phyloP scores from a whole-genome alignment of 345 rosid genomes.

The Acer yangbiense region DNA sequence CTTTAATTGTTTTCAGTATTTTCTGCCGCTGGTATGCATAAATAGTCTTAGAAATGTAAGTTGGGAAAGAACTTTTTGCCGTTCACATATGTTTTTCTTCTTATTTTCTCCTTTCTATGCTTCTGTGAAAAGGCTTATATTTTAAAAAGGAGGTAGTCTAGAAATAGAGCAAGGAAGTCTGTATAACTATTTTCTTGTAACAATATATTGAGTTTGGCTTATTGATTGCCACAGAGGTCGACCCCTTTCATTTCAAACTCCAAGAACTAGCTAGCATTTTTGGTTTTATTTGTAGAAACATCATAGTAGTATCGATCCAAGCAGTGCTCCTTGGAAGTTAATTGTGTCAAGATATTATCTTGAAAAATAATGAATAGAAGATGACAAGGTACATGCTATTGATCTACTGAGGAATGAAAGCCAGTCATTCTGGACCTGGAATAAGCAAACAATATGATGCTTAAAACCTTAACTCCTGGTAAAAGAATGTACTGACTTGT shows the following conservation, averaged over 20 bases:
- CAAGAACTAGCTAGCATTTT: background rate
- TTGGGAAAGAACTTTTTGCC: slow-evolving; percentile 7
- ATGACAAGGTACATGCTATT: background rate
- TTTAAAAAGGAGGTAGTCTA: background rate
- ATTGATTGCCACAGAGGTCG: background rate
- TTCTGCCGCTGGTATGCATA: background rate
- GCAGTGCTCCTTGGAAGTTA: background rate
- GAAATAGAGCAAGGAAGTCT: background rate
- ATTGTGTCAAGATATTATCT: background rate
- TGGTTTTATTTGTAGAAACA: background rate
- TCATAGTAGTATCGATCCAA: background rate
- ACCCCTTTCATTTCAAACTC: background rate
- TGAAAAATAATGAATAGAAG: background rate
- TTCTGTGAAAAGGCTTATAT: background rate
- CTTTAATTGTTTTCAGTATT: slow-evolving; percentile 7
- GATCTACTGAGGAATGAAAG: background rate
- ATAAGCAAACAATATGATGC: background rate
- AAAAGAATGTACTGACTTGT: background rate
- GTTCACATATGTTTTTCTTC: background rate
- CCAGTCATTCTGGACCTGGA: background rate
- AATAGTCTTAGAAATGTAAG: background rate
- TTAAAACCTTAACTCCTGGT: background rate
- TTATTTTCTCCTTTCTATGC: background rate
- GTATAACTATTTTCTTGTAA: background rate
- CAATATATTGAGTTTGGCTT: background rate